These are phyloP conservation scores for Pyrus betulifolia DNA, from an alignment of 306 rosid genomes.

Conservation along the genomic window DNA sequence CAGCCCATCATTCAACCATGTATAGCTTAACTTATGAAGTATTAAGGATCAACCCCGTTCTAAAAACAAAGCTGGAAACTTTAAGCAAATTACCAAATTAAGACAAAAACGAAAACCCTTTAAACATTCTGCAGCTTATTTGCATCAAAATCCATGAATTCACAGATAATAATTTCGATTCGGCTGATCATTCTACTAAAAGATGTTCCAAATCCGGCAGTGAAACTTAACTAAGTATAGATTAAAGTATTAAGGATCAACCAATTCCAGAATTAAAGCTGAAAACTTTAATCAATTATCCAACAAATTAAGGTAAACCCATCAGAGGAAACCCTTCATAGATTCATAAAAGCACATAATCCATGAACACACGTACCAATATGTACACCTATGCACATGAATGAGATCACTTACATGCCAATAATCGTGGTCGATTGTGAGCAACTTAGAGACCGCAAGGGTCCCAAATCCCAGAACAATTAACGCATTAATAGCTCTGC, in stretches of 20 bases:
- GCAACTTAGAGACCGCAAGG: conserved; percentile 71
- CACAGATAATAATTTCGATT: not conserved
- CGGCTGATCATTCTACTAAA: not conserved
- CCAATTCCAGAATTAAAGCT: not conserved
- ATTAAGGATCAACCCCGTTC: not conserved
- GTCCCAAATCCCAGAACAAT: conserved; percentile 86
- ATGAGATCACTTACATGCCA: conserved; percentile 68
- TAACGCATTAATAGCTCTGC: conserved; percentile 57
- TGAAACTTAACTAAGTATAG: not conserved
- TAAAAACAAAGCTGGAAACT: not conserved
- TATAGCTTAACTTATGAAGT: not conserved
- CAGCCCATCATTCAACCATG: not conserved
- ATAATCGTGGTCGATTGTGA: conserved; percentile 80
- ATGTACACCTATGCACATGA: not conserved
- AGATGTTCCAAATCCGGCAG: not conserved
- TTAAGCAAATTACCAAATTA: not conserved
- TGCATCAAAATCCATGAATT: not conserved
- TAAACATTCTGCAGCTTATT: not conserved
- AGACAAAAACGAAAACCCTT: not conserved
- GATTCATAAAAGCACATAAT: not conserved
- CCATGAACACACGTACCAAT: too few species aligned
- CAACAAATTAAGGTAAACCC: not conserved
- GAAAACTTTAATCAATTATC: too few species aligned
- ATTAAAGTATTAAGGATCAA: not conserved
- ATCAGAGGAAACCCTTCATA: not conserved